Evolutionary conservation across 345 rosid genomes (phyloP).

Genomic region (Pugionium dolabratum): DNA sequence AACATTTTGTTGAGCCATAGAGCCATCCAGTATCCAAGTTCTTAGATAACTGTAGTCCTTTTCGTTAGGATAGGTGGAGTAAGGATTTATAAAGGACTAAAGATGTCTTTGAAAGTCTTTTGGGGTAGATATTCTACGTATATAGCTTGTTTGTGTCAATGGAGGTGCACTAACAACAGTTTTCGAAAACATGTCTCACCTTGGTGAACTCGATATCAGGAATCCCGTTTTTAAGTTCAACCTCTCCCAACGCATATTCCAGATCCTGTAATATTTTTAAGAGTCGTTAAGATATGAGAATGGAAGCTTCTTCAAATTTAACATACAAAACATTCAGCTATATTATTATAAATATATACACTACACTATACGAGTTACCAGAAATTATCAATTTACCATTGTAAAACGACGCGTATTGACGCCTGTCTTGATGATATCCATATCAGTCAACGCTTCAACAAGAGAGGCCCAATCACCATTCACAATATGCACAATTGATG

Average conservation of each 20-base stretch:
- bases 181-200: slow-evolving; percentile 51
- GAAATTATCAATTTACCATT: slow-evolving; percentile 50
- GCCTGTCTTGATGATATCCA: slow-evolving; percentile 90
- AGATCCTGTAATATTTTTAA: slow-evolving; percentile 62
- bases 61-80: neutral
- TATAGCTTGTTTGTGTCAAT: slow-evolving; percentile 1
- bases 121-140: neutral
- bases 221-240: slow-evolving; percentile 74
- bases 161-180: slow-evolving; percentile 23
- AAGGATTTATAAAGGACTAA: neutral
- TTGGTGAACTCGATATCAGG: slow-evolving; percentile 93
- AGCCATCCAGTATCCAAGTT: neutral
- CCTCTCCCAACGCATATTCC: slow-evolving; percentile 82
- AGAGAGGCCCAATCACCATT: slow-evolving; percentile 89
- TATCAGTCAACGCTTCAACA: slow-evolving; percentile 73
- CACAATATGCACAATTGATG: slow-evolving; percentile 89
- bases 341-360: slow-evolving; percentile 5
- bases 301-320: slow-evolving; percentile 3
- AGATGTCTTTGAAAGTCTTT: slow-evolving; percentile 7
- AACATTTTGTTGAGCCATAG: neutral
- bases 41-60: neutral
- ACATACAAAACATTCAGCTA: neutral
- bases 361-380: slow-evolving; percentile 1
- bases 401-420: slow-evolving; percentile 68
- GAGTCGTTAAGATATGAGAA: slow-evolving; percentile 23